A percentile compares a stretch with the other conserved stretches of the same genome.
These are phyloP conservation scores for Hepatocystis sp. DNA, from an alignment of 169 alveolate species.

Conservation along the genomic window DNA sequence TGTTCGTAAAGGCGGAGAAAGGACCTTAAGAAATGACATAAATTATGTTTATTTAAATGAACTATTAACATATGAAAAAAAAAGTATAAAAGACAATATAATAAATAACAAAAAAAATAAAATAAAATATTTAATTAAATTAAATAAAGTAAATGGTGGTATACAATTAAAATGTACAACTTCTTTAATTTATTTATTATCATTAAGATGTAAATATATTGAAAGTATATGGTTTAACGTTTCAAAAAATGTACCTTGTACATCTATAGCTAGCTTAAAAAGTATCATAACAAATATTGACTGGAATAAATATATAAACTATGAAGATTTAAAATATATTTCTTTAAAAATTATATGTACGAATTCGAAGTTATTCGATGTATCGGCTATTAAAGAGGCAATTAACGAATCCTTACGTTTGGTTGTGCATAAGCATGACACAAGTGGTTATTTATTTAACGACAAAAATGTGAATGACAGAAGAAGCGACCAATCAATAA, in stretches of 20 bases:
- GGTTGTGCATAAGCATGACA: no score
- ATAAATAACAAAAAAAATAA: conserved; percentile 8
- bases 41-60: conserved; percentile 35
- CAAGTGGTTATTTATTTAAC: no score
- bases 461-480: no score
- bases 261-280: conserved; percentile 19
- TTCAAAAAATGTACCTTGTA: conserved; percentile 35
- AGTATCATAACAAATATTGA: conserved; percentile 18
- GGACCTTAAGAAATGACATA: conserved; percentile 44
- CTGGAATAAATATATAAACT: conserved; percentile 22
- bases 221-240: conserved; percentile 73
- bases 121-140: conserved; percentile 53
- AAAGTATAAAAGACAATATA: background rate
- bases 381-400: conserved; percentile 5
- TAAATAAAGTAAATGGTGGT: conserved; percentile 56
- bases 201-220: conserved; percentile 54
- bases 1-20: conserved; percentile 55
- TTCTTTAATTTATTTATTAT: conserved; percentile 49
- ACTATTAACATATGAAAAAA: conserved; percentile 22
- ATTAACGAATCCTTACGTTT: conserved; percentile 12
- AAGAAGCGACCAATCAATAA: no score
- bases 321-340: conserved; percentile 21
- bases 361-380: conserved; percentile 44
- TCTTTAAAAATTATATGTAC: conserved; percentile 35
- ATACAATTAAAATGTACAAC: conserved; percentile 46